phyloP scores from a whole-genome alignment of 2,329 filamentous ascomycete species.

The Calonectria crousiana region DNA sequence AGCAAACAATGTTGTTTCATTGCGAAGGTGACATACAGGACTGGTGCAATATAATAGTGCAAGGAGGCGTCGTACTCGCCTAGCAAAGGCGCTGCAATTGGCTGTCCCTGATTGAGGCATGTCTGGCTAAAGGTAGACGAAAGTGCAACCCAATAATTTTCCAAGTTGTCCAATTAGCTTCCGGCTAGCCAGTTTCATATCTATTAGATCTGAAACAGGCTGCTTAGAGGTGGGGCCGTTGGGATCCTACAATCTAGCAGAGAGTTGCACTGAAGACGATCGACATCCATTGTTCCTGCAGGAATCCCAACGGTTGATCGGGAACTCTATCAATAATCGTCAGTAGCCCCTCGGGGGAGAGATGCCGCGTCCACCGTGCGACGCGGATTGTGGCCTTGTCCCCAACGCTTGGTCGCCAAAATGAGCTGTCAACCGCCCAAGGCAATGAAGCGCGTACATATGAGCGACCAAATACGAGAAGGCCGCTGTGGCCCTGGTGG shows the following conservation, averaged over 20 bases:
- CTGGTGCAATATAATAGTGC: neutral
- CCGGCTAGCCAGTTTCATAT: constrained; percentile 20
- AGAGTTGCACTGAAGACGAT: neutral
- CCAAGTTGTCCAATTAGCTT: constrained; percentile 32
- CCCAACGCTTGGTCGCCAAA: neutral
- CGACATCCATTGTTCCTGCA: constrained; percentile 17
- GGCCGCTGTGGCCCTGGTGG: neutral
- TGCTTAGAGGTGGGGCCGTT: constrained; percentile 20
- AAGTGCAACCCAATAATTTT: constrained; percentile 31
- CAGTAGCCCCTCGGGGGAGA: neutral
- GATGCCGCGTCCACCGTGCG: neutral
- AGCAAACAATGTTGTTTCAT: neutral
- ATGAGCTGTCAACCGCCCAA: neutral
- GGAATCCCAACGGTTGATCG: constrained; percentile 8
- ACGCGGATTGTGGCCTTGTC: neutral
- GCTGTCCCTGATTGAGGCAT: neutral
- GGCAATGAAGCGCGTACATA: neutral
- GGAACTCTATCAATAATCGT: neutral
- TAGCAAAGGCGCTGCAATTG: neutral
- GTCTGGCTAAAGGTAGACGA: constrained; percentile 18
- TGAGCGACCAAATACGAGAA: neutral
- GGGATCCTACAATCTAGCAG: constrained; percentile 18
- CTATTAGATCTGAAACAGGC: constrained; percentile 40
- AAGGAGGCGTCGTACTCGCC: constrained; percentile 3
- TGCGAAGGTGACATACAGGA: neutral